phyloP scores from a whole-genome alignment of 371 early-diverging fungal species.

The Mucor circinelloides region DNA sequence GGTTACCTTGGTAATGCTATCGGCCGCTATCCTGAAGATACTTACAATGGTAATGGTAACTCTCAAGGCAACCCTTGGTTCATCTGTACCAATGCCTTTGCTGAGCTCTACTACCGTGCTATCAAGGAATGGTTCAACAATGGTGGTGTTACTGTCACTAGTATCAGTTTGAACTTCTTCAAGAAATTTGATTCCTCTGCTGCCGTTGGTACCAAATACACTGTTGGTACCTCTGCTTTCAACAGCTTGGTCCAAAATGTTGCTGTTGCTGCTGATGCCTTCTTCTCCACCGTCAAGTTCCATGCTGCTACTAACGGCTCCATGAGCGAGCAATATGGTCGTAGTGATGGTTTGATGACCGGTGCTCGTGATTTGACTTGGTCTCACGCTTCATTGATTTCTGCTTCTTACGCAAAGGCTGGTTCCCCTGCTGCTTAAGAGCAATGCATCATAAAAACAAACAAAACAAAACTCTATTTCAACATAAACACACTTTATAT shows the following conservation, averaged over 20 bases:
- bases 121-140: constrained; percentile 25
- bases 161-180: constrained; percentile 35
- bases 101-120: constrained; percentile 66
- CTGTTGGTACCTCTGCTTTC: constrained; percentile 23
- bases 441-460: neutral
- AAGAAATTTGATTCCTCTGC: constrained; percentile 32
- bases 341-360: constrained; percentile 43
- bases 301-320: constrained; percentile 52
- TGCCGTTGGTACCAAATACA: constrained; percentile 25
- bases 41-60: constrained; percentile 59
- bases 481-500: neutral
- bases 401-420: constrained; percentile 39
- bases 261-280: constrained; percentile 51
- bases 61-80: constrained; percentile 71
- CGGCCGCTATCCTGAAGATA: constrained; percentile 72
- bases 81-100: constrained; percentile 56
- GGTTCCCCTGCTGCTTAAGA: constrained; percentile 25
- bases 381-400: constrained; percentile 63
- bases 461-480: neutral
- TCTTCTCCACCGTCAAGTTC: constrained; percentile 44
- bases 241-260: constrained; percentile 31
- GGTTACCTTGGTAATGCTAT: constrained; percentile 39
- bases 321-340: constrained; percentile 62
- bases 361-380: constrained; percentile 75
- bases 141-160: constrained; percentile 35